Evolutionary conservation across 2,329 filamentous ascomycete species (phyloP), one percentile per base, ranked within the genome.

Genomic region (Exophiala bonariae): DNA sequence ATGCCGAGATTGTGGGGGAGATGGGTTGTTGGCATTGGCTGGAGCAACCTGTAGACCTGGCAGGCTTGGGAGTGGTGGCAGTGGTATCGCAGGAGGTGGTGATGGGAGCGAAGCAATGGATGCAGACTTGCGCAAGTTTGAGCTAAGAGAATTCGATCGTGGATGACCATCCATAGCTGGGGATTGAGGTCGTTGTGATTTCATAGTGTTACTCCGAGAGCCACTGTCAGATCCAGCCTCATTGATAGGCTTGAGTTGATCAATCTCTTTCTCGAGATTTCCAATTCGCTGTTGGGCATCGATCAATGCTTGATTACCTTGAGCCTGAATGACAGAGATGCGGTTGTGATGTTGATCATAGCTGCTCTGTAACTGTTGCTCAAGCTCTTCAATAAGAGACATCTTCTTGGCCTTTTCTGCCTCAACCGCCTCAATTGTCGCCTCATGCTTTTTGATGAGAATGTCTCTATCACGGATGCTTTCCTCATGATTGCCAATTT

Each of bases 321-420:
- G 87, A 14, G 82, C 81, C 63, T 90, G 85, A 39, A 92, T 76
- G 38, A 87, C 85, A 42, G 91, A 96, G 43, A 97, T 74, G 44
- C 92, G 84, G 71, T 96, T 95, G 66, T 96, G 89, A 50, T 92
- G 90, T 65, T 96, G 88, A 63, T 99, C 93, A 68, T 90, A 99
- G 71, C 93, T 96, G 65, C 80, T 89, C 63, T 92, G 91, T 44
- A 99, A 82, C 68, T 99, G 93, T 61, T 97, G 92, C 69, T 99
- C 93, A 4, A 99, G 83, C 70, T 99, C 92, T 66, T 97, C 89
- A 7, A 99, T 89, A 10, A 99, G 76, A 17, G 89, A 83, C 33
- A 88, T 87, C 67, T 93, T 95, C 78, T 95, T 96, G 73, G 89
- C 85, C 75, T 95, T 95, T 70, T 81, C 81, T 13, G 75, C 72